Evolutionary conservation across 2,329 filamentous ascomycete species (phyloP).

Genomic region (Cordyceps cicadae): DNA sequence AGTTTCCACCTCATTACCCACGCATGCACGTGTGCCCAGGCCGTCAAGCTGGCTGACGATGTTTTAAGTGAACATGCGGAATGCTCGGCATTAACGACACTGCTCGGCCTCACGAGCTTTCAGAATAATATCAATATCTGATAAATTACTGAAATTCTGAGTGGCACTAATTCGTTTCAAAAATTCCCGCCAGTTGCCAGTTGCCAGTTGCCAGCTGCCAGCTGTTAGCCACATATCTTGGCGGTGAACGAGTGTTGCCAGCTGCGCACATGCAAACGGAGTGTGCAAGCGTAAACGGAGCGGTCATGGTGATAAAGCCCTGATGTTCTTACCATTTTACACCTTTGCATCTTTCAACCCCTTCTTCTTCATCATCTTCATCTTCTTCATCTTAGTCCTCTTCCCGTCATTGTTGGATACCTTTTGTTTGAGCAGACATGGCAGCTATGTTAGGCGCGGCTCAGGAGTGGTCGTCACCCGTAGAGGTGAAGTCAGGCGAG

Average conservation of each 20-base stretch:
- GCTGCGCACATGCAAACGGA: conserved; percentile 4
- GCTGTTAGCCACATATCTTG: background rate
- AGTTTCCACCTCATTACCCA: no score
- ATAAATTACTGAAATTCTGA: no score
- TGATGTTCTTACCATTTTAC: background rate
- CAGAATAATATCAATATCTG: no score
- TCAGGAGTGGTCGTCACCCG: background rate
- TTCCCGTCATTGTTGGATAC: background rate
- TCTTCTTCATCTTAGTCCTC: background rate
- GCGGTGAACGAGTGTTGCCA: background rate
- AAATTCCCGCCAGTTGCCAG: no score
- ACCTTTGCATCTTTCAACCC: background rate
- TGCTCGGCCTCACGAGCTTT: no score
- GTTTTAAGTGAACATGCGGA: no score
- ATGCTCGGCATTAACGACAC: no score
- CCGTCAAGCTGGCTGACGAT: no score
- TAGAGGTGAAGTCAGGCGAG: background rate
- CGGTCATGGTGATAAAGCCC: background rate
- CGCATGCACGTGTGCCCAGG: no score
- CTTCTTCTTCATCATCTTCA: background rate
- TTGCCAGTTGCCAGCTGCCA: background rate
- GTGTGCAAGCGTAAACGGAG: background rate
- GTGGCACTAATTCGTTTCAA: no score
- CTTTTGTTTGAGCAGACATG: background rate
- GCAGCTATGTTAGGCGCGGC: background rate